These are phyloP conservation scores for Endocalyx cinctus DNA, from an alignment of 2,329 filamentous ascomycete species.

Conservation along the genomic window DNA sequence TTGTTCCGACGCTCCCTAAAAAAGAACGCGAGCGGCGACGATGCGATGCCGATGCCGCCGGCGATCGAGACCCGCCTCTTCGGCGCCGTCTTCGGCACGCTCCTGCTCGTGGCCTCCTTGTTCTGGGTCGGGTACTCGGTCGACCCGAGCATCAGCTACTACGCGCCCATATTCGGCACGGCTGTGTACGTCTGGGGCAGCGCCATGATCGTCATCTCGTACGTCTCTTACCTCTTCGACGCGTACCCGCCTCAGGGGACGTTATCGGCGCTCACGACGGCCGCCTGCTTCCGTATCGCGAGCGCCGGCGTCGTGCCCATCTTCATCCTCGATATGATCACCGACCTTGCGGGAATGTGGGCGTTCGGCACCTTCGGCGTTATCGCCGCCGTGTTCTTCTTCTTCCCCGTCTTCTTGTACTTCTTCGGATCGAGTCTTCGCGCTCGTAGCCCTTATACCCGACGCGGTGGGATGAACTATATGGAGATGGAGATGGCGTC, in stretches of 20 bases:
- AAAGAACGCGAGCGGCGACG: neutral
- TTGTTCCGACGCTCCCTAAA: no score
- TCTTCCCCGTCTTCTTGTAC: constrained; percentile 1
- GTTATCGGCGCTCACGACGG: constrained; percentile 28
- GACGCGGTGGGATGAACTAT: constrained; percentile 1
- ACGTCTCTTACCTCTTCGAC: constrained; percentile 32
- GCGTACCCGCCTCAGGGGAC: constrained; percentile 29
- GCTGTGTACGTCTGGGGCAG: constrained; percentile 3
- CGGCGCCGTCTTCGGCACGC: neutral
- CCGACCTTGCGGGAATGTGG: neutral
- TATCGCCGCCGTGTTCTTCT: neutral
- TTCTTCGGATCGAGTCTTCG: constrained; percentile 1
- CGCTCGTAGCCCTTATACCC: neutral
- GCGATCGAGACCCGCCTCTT: constrained; percentile 2
- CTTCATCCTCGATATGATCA: constrained; percentile 3
- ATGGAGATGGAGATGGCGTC: constrained; percentile 1
- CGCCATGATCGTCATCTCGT: constrained; percentile 15
- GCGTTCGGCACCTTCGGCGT: constrained; percentile 2
- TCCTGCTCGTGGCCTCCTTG: constrained; percentile 17
- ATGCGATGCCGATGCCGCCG: no score
- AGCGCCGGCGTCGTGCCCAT: constrained; percentile 15
- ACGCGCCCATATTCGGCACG: constrained; percentile 3
- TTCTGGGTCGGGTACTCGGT: constrained; percentile 32
- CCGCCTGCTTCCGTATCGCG: constrained; percentile 23
- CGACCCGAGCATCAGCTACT: constrained; percentile 16